Evolutionary conservation across 139 green algal genomes (phyloP), one percentile per base, ranked within the genome.

Genomic region (Chara braunii): DNA sequence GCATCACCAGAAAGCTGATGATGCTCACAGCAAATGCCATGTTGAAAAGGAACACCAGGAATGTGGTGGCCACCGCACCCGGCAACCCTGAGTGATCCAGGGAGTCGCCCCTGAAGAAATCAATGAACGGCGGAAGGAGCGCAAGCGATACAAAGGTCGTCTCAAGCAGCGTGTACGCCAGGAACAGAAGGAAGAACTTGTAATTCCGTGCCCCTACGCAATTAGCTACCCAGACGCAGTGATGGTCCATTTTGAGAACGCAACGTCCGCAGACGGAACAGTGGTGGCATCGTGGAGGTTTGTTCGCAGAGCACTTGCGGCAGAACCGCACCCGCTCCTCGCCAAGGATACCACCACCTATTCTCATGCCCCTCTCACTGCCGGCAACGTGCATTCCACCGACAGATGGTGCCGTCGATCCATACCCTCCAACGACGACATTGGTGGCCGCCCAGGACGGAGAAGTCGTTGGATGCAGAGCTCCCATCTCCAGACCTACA

Each of bases 121-220:
- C 6, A 12, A 77, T 30, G 40, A 81, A 77, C 31, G 59, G n/a
- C 9, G 50, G 50, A 32, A 77, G 23, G 3, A 81, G 59, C 40
- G 55, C 48, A 6, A 67, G 36, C 8, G 62, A 24, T 31, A 60
- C 45, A 30, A 75, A 42, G 3, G 40, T 33, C n/a, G 12, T 68
- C 28, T 44, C 63, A n/a, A 78, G 22, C 51, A 82, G 73, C 11
- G 75, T 82, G 40, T 75, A 78, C 14, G 68, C 3, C n/a, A 97
- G 66, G 72, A 97, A 97, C 5, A 94, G 81, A 22, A 95, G 68
- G 75, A 97, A 97, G 59, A 76, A 77, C 80, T 97, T 97, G 82
- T 96, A 96, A 74, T 97, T 97, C 23, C 89, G 66, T 40, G 94
- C 75, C 3, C 91, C 91, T 2, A 97, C 88, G 42, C 81, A 92